Percentiles rank a stretch among this genome's conserved stretches.
Conservation (phyloP, 768 basidiomycete species). For the Lentinula aciculospora region DNA sequence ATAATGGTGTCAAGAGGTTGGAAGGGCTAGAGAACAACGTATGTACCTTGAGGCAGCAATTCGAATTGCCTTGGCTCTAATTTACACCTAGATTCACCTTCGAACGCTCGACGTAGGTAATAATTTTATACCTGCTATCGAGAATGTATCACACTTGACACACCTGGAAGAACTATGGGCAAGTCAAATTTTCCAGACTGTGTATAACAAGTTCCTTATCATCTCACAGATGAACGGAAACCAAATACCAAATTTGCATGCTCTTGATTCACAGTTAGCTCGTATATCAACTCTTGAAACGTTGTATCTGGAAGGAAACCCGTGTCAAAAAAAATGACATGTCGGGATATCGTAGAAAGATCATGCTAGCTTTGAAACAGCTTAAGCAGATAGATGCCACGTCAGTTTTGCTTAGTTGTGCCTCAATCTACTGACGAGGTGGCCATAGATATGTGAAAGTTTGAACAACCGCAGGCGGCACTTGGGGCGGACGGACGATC, state of each 20-base stretch:
- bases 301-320: constrained; percentile 93
- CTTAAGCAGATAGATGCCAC: constrained; percentile 94
- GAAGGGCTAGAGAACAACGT: constrained; percentile 88
- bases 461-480: neutral
- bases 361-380: constrained; percentile 84
- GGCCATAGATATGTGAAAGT: neutral
- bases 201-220: neutral
- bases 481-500: too few species aligned
- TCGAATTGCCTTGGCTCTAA: neutral
- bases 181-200: constrained; percentile 15
- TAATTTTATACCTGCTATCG: constrained; percentile 76
- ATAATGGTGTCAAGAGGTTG: constrained; percentile 81
- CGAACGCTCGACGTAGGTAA: constrained; percentile 84
- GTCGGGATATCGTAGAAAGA: constrained; percentile 78
- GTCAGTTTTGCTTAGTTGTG: constrained; percentile 39
- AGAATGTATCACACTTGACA: constrained; percentile 74
- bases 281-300: constrained; percentile 66
- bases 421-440: neutral
- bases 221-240: constrained; percentile 79
- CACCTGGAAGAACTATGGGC: constrained; percentile 95
- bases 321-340: constrained; percentile 79
- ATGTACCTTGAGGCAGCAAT: constrained; percentile 16
- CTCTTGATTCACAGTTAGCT: constrained; percentile 62
- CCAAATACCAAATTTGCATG: constrained; percentile 63
- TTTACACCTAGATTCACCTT: constrained; percentile 45